Evolutionary conservation across 805 yeast species (phyloP).

Genomic region (Zygosaccharomyces bailii): DNA sequence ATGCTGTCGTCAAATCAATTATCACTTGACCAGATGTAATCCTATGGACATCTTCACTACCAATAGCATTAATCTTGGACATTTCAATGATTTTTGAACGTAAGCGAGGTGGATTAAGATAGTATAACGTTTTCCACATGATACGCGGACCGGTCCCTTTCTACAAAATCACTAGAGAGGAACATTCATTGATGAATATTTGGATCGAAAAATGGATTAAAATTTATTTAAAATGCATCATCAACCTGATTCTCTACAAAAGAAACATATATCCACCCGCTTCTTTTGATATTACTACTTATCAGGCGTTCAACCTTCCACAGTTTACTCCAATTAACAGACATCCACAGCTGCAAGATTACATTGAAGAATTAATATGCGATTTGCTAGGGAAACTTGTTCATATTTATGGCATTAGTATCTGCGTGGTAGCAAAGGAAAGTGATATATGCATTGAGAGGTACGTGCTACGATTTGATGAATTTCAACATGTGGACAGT

Average conservation of each 20-base stretch:
- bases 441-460: constrained; percentile 28
- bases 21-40: constrained; percentile 95
- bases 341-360: constrained; percentile 44
- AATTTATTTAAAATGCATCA: constrained; percentile 38
- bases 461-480: constrained; percentile 34
- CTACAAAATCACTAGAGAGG: too few species aligned
- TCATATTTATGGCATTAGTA: constrained; percentile 23
- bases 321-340: constrained; percentile 42
- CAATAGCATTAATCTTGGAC: constrained; percentile 39
- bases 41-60: constrained; percentile 55
- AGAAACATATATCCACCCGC: constrained; percentile 38
- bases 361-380: constrained; percentile 36
- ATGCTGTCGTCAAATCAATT: constrained; percentile 67
- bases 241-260: constrained; percentile 37
- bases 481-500: constrained; percentile 26
- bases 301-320: constrained; percentile 42
- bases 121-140: not conserved
- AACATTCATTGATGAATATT: constrained; percentile 18
- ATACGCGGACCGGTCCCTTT: not conserved
- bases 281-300: constrained; percentile 37
- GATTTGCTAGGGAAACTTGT: constrained; percentile 28
- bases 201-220: constrained; percentile 30
- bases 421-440: constrained; percentile 25
- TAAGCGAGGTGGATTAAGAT: too few species aligned
- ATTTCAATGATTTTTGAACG: constrained; percentile 2